Evolutionary conservation across 495 filamentous ascomycete genomes (phyloP), one percentile per base, ranked within the genome.

Genomic region (Aspergillus avenaceus): DNA sequence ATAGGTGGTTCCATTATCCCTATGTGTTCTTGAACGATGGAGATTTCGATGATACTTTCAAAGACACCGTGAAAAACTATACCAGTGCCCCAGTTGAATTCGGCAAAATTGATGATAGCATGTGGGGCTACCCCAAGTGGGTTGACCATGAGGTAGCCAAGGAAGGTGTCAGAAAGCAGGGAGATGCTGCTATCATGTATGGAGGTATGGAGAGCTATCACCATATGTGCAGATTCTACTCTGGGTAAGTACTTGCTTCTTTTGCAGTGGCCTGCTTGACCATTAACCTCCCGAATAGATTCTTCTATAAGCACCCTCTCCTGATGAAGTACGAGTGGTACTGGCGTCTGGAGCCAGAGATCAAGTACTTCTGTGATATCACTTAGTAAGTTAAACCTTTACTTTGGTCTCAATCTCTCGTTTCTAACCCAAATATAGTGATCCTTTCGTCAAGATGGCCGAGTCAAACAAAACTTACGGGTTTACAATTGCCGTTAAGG

Each of bases 351-450:
- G 93, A 99, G 82, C 93, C 93, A 63, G 93, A 99, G 69, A 97
- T 99, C 84, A 97, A 92, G 75, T 99, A 97, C 77, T 99, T 97
- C 77, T 99, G 93, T 67, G 93, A 99, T 60, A 96, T 99, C 55
- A 99, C 93, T 52, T 99, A 99, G 91, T 97, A 86, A 60, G 86
- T 26, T 21, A 4, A 8, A n/a, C 8, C 16, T 23, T 53, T 28
- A 19, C 31, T 19, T 21, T 49, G 41, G 26, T 13, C 37, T 9
- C 7, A 11, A 5, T 13, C 18, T 38, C 32, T 6, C 25, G 38
- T 55, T 50, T 29, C 70, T 73, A 16, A 74, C 55, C 24, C 38
- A 16, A 46, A 11, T 11, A 55, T 48, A 97, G 91, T 64, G 93
- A 99, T 72, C 93, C 93, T 11, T 99, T 99, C 75, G 72, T 90